Percentiles rank a stretch among this genome's conserved stretches.
phyloP scores from a whole-genome alignment of 2,329 filamentous ascomycete genomes.

The Neonectria punicea region DNA sequence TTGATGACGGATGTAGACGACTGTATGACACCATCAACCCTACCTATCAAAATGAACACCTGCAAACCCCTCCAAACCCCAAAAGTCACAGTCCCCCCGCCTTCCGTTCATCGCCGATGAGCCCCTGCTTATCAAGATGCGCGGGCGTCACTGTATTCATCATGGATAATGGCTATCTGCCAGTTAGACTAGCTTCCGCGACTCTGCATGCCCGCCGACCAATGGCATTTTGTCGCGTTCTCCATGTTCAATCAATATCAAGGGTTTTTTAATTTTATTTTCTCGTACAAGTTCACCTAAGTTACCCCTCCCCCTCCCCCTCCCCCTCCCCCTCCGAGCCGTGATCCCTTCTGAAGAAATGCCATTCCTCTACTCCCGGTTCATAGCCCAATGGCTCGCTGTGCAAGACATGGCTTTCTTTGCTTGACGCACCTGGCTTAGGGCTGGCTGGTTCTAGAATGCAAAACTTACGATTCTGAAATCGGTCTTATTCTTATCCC shows the following conservation, averaged over 20 bases:
- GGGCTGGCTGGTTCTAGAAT: neutral
- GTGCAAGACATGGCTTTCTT: constrained; percentile 3
- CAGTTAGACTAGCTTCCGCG: neutral
- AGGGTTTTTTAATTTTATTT: neutral
- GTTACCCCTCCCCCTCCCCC: neutral
- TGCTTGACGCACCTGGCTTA: constrained; percentile 3
- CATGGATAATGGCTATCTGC: neutral
- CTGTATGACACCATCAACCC: constrained; percentile 36
- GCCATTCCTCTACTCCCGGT: neutral
- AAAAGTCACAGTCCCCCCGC: neutral
- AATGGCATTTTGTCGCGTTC: constrained; percentile 4
- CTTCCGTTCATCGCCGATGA: neutral
- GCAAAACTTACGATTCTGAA: constrained; percentile 15
- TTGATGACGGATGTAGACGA: constrained; percentile 17
- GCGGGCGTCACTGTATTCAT: constrained; percentile 4
- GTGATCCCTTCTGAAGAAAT: neutral
- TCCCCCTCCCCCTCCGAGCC: constrained; percentile 6
- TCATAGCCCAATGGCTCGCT: constrained; percentile 1
- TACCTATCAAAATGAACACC: constrained; percentile 16
- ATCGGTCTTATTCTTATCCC: too few species aligned
- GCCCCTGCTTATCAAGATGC: constrained; percentile 23
- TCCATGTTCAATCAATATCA: neutral
- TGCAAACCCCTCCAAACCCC: neutral
- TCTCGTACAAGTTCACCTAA: neutral
- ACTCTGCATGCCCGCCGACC: neutral